Evolutionary conservation across 805 yeast species (phyloP), one percentile per base, ranked within the genome.

Genomic region (Metschnikowia lachancei): DNA sequence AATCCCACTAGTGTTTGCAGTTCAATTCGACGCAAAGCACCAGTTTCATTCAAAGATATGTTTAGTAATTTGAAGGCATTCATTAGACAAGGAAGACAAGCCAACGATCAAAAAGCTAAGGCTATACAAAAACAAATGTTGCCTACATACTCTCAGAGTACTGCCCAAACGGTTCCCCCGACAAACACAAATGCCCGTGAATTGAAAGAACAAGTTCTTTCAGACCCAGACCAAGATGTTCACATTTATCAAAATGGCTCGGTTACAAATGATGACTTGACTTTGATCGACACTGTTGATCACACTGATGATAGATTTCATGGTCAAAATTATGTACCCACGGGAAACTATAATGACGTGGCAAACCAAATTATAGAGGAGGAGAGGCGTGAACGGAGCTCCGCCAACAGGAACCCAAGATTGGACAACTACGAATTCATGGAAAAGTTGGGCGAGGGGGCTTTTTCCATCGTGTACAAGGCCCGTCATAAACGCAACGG

Each of bases 391-490:
- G 35, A 41, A 34, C 30, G 47, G 9, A 40, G 29, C 14, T 29
- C 34, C 13, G 41, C 36, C 2, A 37, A 39, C 17, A 46, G 47
- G 36, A 43, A 37, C 41, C 57, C 59, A 5, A 46, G 43, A 19
- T 50, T 52, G 45, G 51, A 52, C 8, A 52, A 63, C 36, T 72
- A 63, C 53, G 57, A 59, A 31, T 56, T 72, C 14, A 39, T 67
- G 30, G 58, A 63, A 11, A 53, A 65, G 17, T 53, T 85, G 14
- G 92, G 94, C 0, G 91, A 85, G 60, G 98, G 98, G 8, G 97
- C 97, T 0, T 91, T 92, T 62, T 87, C 96, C 2, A 76, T 79
- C 11, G 98, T 92, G 4, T 87, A 82, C 69, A 82, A 78, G 60
- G 95, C 95, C 0, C 60, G 70, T 13, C 83, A 83, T 55, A 53